phyloP scores from a whole-genome alignment of 148 eudicot genomes.

The Salicornia ramosissima region DNA sequence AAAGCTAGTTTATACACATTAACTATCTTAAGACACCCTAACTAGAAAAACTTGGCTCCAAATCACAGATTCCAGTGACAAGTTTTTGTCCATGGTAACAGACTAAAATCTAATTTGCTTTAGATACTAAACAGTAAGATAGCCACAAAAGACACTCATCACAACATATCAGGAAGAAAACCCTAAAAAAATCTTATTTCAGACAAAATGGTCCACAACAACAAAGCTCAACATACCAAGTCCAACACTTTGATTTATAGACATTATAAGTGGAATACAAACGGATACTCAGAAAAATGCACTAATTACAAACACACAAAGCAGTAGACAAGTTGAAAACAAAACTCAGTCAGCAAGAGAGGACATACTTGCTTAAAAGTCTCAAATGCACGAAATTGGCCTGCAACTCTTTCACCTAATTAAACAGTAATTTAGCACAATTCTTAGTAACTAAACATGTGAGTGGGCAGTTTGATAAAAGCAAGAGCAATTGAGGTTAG shows the following conservation, averaged over 20 bases:
- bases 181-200: background rate
- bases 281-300: background rate
- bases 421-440: background rate
- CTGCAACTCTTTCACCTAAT: slow-evolving; percentile 87
- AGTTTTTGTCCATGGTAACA: no score
- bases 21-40: background rate
- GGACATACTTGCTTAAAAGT: slow-evolving; percentile 80
- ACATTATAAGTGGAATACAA: no score
- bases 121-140: no score
- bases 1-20: background rate
- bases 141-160: background rate
- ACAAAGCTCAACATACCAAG: background rate
- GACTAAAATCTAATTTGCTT: no score
- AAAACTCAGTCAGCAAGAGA: slow-evolving; percentile 5
- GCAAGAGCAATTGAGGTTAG: background rate
- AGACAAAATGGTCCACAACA: background rate
- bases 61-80: background rate
- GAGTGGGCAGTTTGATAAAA: background rate
- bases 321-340: background rate
- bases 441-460: background rate
- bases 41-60: background rate
- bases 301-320: background rate
- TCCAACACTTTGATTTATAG: background rate
- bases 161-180: background rate
- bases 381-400: slow-evolving; percentile 78